Conservation (phyloP, 495 filamentous ascomycete species). For the Bombardia bombarda region DNA sequence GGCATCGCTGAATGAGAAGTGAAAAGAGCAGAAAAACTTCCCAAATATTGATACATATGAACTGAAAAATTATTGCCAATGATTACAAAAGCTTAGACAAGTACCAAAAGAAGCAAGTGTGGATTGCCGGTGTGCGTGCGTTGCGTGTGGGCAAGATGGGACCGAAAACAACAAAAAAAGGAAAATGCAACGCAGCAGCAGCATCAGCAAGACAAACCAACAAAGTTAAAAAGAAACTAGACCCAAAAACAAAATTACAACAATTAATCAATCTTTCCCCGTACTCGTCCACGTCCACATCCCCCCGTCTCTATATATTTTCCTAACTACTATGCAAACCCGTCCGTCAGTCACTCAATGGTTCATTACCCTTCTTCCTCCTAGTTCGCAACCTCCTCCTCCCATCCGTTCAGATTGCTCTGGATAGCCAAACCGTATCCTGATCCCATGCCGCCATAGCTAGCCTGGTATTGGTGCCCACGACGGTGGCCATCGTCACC, state of each 20-base stretch:
- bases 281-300: not conserved
- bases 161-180: no score
- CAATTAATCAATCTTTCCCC: constrained; percentile 1
- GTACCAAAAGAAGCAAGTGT: no score
- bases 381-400: constrained; percentile 47
- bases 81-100: no score
- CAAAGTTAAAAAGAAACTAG: not conserved
- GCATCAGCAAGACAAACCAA: not conserved
- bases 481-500: constrained; percentile 35
- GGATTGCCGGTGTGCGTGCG: no score
- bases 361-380: not conserved
- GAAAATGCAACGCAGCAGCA: no score
- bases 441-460: constrained; percentile 43
- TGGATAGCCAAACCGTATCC: constrained; percentile 44
- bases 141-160: no score
- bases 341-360: not conserved
- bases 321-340: not conserved
- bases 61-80: no score
- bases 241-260: constrained; percentile 3
- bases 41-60: no score
- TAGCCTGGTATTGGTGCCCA: constrained; percentile 49
- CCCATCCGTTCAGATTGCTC: constrained; percentile 46
- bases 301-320: not conserved
- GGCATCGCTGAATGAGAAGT: no score
- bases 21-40: no score